Conservation (phyloP, 148 eudicot species). For the Vaccinium vitisidaea region DNA sequence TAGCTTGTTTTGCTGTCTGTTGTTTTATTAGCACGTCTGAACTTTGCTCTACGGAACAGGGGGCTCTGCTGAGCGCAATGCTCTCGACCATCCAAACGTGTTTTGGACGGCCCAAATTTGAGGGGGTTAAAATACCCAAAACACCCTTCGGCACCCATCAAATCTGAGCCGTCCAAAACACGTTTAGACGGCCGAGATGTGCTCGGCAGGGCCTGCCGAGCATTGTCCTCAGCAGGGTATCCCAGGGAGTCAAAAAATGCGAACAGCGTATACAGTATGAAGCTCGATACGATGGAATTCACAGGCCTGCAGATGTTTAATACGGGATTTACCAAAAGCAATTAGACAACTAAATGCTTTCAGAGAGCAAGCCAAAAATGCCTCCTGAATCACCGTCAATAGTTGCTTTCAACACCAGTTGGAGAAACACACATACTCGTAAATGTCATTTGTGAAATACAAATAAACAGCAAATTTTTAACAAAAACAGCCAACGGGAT, state of each 20-base stretch:
- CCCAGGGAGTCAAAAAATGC: not conserved
- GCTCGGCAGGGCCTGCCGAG: too few relatives aligned
- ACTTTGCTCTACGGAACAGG: too few relatives aligned
- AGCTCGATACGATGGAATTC: not conserved
- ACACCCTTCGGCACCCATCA: too few relatives aligned
- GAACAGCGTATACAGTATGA: not conserved
- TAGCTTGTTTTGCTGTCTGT: too few relatives aligned
- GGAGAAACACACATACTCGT: not conserved
- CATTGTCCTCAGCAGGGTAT: too few relatives aligned
- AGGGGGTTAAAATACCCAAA: too few relatives aligned
- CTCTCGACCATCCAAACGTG: too few relatives aligned
- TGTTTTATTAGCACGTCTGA: too few relatives aligned
- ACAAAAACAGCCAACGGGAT: not conserved
- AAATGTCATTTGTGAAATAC: not conserved
- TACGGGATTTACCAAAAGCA: not conserved
- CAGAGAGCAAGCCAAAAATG: not conserved
- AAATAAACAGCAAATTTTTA: not conserved
- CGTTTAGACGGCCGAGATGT: too few relatives aligned
- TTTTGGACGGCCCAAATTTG: too few relatives aligned
- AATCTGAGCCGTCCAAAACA: too few relatives aligned
- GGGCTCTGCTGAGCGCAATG: too few relatives aligned
- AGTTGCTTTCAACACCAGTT: not conserved
- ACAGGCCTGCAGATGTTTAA: not conserved
- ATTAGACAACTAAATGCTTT: not conserved
- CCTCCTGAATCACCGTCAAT: not conserved